Conservation (phyloP, 108 stramenopile genomes). For the Cyclostephanos invisitatus region DNA sequence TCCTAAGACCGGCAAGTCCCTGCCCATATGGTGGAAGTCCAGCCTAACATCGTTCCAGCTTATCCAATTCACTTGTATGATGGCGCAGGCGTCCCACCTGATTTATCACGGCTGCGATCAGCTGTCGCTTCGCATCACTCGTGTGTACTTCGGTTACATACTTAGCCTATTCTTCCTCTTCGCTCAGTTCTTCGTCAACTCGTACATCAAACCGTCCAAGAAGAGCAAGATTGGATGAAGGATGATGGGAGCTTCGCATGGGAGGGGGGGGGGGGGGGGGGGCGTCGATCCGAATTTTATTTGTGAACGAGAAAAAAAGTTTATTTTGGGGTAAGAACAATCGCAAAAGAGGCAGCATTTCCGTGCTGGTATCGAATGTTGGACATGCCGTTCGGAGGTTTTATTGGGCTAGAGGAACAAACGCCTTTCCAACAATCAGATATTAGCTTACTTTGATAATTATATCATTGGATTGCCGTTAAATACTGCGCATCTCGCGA, state of each 20-base stretch:
- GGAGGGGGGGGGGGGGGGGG: neutral
- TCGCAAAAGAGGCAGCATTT: neutral
- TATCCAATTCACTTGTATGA: constrained; percentile 98
- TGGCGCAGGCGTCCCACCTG: constrained; percentile 91
- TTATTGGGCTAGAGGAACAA: neutral
- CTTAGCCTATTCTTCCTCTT: constrained; percentile 94
- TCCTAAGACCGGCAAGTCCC: constrained; percentile 80
- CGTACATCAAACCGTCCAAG: constrained; percentile 92
- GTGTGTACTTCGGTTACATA: constrained; percentile 93
- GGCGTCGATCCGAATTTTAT: neutral
- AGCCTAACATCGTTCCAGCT: constrained; percentile 93
- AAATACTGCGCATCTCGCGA: neutral
- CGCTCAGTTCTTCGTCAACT: constrained; percentile 94
- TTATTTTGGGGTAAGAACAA: neutral
- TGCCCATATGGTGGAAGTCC: constrained; percentile 98
- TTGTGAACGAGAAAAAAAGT: neutral
- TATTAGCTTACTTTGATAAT: neutral
- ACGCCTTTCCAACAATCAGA: no score
- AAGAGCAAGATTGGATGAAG: constrained; percentile 33
- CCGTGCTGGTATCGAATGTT: neutral
- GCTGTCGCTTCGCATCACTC: constrained; percentile 66
- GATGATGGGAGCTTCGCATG: neutral
- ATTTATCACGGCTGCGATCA: constrained; percentile 66
- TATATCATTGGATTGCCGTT: neutral
- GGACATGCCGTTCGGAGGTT: neutral